Base-by-base conservation (phyloP, 495 filamentous ascomycete species). In the Lichenothelia convexa region DNA sequence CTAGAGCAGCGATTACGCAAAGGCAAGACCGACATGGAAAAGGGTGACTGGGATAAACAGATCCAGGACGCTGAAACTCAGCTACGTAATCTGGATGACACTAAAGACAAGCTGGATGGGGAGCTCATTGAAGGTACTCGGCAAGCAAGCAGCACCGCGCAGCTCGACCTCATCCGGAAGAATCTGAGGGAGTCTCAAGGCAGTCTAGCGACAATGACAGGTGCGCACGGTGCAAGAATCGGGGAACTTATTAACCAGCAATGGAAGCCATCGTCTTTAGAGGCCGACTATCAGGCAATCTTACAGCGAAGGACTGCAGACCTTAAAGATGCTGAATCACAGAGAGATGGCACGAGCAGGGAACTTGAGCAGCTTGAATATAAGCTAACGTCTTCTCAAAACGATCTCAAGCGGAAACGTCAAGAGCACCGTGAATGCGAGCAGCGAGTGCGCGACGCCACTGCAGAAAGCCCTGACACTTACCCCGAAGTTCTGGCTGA, bases 101-200 rank as follows among this genome's bases (percentile, higher is more conserved):
- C 75, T 41, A 70, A 64, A 32, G 69, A 74, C 22, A 68, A 60
- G 43, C 61, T 93, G 18, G 76, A 75, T 21, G 56, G 64, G 3
- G 85, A 95, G 46, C 67, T 94, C 17, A 63, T 82, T 22, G 74
- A 86, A 42, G 80, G 73, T 40, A 89, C 80, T 0, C 68, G 73
- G 39, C 70, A 80, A 43, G 83, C 81, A 21, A 65, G 71, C 2
- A 81, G 84, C 32, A 62, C 82, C 21, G 91, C 87, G 24, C 71
- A 74, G 36, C 60, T 95, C 5, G 78, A 85, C 32, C 67, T 80
- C 44, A 61, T 81, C 11, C 79, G 77, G 45, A 81, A 82, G 39
- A 74, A 91, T 43, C 50, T 78, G 15, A 74, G 73, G 36, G 76
- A 81, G 30, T 64, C 73, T 17, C 65, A 75, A 50, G 68, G 67